Base-by-base conservation (phyloP, 208 protist genomes). In the Leishmania tropica region DNA sequence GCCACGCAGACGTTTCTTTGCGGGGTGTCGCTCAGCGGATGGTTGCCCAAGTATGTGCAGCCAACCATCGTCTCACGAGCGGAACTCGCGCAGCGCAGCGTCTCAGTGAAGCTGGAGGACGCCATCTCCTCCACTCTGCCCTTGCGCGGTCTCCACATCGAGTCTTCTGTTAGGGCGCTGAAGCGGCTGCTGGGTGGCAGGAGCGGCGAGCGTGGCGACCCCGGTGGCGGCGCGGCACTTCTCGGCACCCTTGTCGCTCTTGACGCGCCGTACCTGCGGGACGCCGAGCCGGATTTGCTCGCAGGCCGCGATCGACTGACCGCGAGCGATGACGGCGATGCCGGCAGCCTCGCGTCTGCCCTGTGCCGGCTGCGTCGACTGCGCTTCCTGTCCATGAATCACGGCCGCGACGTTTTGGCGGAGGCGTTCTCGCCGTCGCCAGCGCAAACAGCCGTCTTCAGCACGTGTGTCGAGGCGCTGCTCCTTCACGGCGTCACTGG, bases 21-120 rank as follows among this genome's bases (percentile, higher is more conserved):
- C 42, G 81, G 81, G 3, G 81, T 85, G 37, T 85, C 81, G 19
- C 76, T 85, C 72, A 53, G 70, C 40, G 81, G 81, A 42, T 85
- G 81, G 81, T 81, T 60, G 19, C 7, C 81, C 24, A 58, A 42
- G 24, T 81, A 81, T 47, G 72, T 85, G 24, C 71, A 73, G n/a
- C 60, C 72, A 2, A 48, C 72, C 19, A 56, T 77, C 21, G 47
- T 64, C 31, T 53, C 70, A 21, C 37, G 13, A 3, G 17, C 62
- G 0, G 72, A 81, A 8, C 21, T 79, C 5, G 35, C n/a, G 37
- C 40, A 28, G 35, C 60, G 47, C 13, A 64, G 53, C 28, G 58
- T 42, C 19, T 10, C 76, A 15, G 51, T 76, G 19, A 8, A 45
- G 6, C 17, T 85, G 17, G 81, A 81, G 51, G 75, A 76, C 7